Conservation (phyloP, 1,284 basidiomycete species). For the Ceratobasidium sp. region DNA sequence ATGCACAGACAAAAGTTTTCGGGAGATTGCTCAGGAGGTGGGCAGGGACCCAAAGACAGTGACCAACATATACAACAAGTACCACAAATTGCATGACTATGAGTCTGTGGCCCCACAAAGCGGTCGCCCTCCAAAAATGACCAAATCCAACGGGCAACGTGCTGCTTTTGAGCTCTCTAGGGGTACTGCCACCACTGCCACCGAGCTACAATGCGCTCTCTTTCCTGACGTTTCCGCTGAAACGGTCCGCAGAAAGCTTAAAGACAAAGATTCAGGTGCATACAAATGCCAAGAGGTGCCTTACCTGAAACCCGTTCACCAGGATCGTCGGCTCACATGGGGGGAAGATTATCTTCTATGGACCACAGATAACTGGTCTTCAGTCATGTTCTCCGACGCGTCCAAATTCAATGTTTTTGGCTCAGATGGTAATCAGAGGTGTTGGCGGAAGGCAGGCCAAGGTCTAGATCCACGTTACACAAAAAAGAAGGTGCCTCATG, state of each 20-base stretch:
- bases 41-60: neutral
- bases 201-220: neutral
- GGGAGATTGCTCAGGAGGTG: neutral
- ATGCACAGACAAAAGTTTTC: neutral
- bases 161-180: conserved; percentile 2
- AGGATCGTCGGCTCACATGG: neutral
- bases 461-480: conserved; percentile 14
- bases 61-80: neutral
- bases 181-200: neutral
- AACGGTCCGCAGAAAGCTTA: conserved; percentile 8
- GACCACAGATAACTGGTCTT: conserved; percentile 10
- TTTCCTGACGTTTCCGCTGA: conserved; percentile 15
- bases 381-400: conserved; percentile 2
- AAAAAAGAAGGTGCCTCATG: conserved; percentile 26
- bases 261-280: neutral
- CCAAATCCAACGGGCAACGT: neutral
- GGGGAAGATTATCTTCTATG: neutral
- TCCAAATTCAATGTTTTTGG: conserved; percentile 19
- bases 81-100: conserved; percentile 1
- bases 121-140: conserved; percentile 1
- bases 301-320: conserved; percentile 4
- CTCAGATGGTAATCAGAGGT: neutral
- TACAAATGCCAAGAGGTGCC: neutral
- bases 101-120: neutral
- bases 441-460: neutral